Percentiles rank a stretch among this genome's conserved stretches.
These are phyloP conservation scores for Lactarius quietus DNA, from an alignment of 768 basidiomycete species.

Conservation along the genomic window DNA sequence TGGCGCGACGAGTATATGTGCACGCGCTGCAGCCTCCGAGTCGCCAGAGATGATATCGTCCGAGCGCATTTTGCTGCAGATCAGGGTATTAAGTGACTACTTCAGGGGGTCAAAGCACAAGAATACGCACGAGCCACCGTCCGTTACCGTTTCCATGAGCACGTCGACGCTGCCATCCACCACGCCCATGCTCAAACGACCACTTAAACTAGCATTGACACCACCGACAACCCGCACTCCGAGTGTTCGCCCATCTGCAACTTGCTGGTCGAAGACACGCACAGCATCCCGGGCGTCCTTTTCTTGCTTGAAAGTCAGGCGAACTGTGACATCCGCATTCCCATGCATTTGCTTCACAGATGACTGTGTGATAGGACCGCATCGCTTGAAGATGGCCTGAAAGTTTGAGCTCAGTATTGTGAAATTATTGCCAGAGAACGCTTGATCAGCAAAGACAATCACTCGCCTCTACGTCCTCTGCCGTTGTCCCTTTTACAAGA, in stretches of 20 bases:
- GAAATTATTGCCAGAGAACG: neutral
- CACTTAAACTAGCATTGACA: slow-evolving; percentile 26
- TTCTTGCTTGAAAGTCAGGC: slow-evolving; percentile 27
- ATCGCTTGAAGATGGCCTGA: slow-evolving; percentile 28
- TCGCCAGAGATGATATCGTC: slow-evolving; percentile 25
- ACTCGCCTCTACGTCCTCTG: slow-evolving; percentile 27
- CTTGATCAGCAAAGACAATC: neutral
- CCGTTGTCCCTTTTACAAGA: slow-evolving; percentile 27
- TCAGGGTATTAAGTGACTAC: neutral
- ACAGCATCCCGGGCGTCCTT: slow-evolving; percentile 26
- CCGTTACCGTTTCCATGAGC: slow-evolving; percentile 19
- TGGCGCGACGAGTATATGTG: slow-evolving; percentile 25
- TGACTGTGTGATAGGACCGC: slow-evolving; percentile 26
- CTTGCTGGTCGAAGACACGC: slow-evolving; percentile 22
- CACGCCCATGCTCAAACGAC: slow-evolving; percentile 24
- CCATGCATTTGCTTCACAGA: slow-evolving; percentile 14
- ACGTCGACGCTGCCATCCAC: slow-evolving; percentile 25
- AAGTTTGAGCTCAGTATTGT: neutral
- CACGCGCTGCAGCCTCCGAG: slow-evolving; percentile 25
- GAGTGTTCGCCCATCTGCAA: slow-evolving; percentile 27
- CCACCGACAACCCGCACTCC: slow-evolving; percentile 26
- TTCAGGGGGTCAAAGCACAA: neutral
- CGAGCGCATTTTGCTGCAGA: slow-evolving; percentile 26
- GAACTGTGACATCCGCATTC: slow-evolving; percentile 25
- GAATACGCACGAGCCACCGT: slow-evolving; percentile 23